Conservation (phyloP, 352 stramenopile species). For the Aphanomyces invadans region DNA sequence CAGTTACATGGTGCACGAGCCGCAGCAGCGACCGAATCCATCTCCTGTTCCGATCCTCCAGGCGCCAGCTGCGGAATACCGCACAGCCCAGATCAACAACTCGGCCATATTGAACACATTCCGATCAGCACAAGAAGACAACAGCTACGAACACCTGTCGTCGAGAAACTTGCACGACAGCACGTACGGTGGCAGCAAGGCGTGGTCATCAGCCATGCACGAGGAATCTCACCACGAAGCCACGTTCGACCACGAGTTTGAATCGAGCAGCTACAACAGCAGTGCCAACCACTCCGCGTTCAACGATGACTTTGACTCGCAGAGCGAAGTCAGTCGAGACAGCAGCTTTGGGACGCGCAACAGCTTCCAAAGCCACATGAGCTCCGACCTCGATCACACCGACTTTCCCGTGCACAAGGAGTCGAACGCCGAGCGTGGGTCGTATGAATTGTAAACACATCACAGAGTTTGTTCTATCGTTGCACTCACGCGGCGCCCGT, state of each 20-base stretch:
- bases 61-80: neutral
- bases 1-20: neutral
- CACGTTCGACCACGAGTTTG: constrained; percentile 11
- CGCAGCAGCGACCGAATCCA: neutral
- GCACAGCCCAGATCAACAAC: neutral
- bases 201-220: constrained; percentile 16
- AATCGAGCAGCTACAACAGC: constrained; percentile 25
- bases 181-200: constrained; percentile 4
- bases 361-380: constrained; percentile 19
- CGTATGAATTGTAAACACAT: constrained; percentile 25
- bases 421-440: constrained; percentile 12
- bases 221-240: constrained; percentile 2
- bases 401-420: constrained; percentile 16
- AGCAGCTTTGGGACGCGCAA: constrained; percentile 22
- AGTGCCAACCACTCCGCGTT: constrained; percentile 8
- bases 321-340: constrained; percentile 14
- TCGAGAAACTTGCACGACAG: neutral
- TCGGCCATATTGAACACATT: constrained; percentile 11
- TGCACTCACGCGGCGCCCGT: too few relatives aligned
- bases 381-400: neutral
- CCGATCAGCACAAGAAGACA: constrained; percentile 6
- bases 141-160: neutral
- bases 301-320: constrained; percentile 12
- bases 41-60: neutral
- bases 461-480: neutral